Evolutionary conservation across 2,329 filamentous ascomycete genomes (phyloP).

Genomic region (Exophiala spinifera): DNA sequence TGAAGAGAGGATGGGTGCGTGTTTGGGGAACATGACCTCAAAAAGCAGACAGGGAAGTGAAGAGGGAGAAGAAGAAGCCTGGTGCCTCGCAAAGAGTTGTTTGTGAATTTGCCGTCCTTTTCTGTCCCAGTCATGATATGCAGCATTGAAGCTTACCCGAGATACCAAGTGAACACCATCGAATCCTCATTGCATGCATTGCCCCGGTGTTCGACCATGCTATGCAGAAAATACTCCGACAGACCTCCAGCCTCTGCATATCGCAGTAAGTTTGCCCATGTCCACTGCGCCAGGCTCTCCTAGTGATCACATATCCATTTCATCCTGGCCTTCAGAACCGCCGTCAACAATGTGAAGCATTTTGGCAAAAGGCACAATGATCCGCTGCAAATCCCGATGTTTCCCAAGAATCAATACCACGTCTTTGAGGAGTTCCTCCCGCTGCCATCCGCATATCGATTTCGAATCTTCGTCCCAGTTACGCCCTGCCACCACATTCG

Average conservation of each 20-base stretch:
- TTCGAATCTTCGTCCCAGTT: conserved; percentile 67
- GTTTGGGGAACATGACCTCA: too few relatives aligned
- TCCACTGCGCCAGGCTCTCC: not conserved
- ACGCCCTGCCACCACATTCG: conserved; percentile 47
- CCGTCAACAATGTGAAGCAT: conserved; percentile 58
- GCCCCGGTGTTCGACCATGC: too few relatives aligned
- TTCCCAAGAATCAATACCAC: conserved; percentile 93
- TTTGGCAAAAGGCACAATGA: conserved; percentile 92
- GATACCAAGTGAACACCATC: too few relatives aligned
- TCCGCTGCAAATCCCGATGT: conserved; percentile 87
- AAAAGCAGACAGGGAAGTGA: too few relatives aligned
- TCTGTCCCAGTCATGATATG: not conserved
- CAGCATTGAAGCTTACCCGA: not conserved
- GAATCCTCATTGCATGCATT: too few relatives aligned
- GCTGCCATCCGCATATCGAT: conserved; percentile 84
- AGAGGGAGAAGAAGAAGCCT: too few relatives aligned
- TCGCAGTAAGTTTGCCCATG: too few relatives aligned
- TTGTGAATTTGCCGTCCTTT: too few relatives aligned
- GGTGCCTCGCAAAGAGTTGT: too few relatives aligned
- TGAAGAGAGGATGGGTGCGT: too few relatives aligned
- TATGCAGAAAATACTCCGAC: too few relatives aligned
- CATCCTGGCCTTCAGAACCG: conserved; percentile 31
- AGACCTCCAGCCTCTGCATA: too few relatives aligned
- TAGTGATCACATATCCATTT: conserved; percentile 24
- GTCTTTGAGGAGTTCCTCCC: conserved; percentile 80